Conservation (phyloP, 176 grass and related monocot species). For the Alloteropsis semialata region DNA sequence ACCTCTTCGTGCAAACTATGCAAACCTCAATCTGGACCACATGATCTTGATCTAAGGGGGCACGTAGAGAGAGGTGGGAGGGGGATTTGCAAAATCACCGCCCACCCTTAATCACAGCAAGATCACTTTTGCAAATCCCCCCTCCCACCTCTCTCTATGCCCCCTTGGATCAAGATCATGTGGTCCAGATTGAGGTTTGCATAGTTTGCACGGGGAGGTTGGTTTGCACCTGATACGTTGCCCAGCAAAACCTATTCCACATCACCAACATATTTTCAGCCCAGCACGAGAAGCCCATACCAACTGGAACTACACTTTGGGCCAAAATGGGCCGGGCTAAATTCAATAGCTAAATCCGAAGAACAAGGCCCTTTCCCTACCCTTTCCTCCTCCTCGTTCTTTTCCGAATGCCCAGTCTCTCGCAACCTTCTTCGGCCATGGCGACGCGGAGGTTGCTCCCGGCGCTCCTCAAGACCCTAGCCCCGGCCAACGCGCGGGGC, state of each 20-base stretch:
- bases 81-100: no score
- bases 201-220: no score
- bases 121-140: no score
- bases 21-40: no score
- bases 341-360: neutral
- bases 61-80: no score
- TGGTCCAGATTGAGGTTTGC: no score
- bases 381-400: neutral
- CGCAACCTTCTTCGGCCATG: conserved; percentile 10
- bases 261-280: neutral
- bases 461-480: conserved; percentile 49
- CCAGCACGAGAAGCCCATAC: neutral
- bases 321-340: neutral
- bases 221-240: no score
- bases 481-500: conserved; percentile 15
- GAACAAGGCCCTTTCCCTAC: neutral
- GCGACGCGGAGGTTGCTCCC: conserved; percentile 64
- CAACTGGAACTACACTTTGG: neutral
- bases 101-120: no score
- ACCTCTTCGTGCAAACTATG: no score
- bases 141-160: no score
- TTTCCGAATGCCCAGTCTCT: neutral
- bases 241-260: neutral
- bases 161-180: no score
- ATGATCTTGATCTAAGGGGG: no score